These are phyloP conservation scores for Conidiobolus incongruus DNA, from an alignment of 371 early-diverging fungal species.

Conservation along the genomic window DNA sequence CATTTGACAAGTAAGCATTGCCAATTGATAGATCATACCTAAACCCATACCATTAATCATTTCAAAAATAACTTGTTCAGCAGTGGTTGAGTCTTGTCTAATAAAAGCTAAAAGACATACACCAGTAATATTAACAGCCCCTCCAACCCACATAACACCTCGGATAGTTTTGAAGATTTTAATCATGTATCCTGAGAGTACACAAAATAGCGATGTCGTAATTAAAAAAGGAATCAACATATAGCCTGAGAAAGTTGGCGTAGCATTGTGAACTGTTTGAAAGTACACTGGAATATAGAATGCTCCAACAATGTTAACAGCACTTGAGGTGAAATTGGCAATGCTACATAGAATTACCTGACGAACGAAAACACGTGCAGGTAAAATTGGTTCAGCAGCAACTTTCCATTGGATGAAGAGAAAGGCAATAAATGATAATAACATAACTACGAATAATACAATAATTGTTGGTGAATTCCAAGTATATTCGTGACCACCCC, in stretches of 20 bases:
- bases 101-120: slow-evolving; percentile 23
- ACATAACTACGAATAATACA: slow-evolving; percentile 30
- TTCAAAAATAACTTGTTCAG: slow-evolving; percentile 23
- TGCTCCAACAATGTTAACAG: slow-evolving; percentile 34
- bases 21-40: slow-evolving; percentile 16
- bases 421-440: slow-evolving; percentile 32
- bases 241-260: slow-evolving; percentile 32
- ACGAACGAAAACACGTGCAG: slow-evolving; percentile 17
- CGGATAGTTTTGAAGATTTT: slow-evolving; percentile 9
- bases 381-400: slow-evolving; percentile 29
- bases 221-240: slow-evolving; percentile 36
- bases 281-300: slow-evolving; percentile 45
- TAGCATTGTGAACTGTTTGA: slow-evolving; percentile 13
- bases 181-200: slow-evolving; percentile 14
- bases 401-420: slow-evolving; percentile 24
- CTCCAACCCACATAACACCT: slow-evolving; percentile 6
- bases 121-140: slow-evolving; percentile 13
- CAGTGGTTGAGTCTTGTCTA: slow-evolving; percentile 13
- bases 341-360: slow-evolving; percentile 17
- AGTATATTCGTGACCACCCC: slow-evolving; percentile 23
- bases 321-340: slow-evolving; percentile 31
- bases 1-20: no score
- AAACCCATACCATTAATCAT: slow-evolving; percentile 34
- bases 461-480: slow-evolving; percentile 24
- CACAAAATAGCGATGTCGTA: slow-evolving; percentile 9